phyloP scores from a whole-genome alignment of 352 stramenopile genomes.

The Phytophthora foliorum region DNA sequence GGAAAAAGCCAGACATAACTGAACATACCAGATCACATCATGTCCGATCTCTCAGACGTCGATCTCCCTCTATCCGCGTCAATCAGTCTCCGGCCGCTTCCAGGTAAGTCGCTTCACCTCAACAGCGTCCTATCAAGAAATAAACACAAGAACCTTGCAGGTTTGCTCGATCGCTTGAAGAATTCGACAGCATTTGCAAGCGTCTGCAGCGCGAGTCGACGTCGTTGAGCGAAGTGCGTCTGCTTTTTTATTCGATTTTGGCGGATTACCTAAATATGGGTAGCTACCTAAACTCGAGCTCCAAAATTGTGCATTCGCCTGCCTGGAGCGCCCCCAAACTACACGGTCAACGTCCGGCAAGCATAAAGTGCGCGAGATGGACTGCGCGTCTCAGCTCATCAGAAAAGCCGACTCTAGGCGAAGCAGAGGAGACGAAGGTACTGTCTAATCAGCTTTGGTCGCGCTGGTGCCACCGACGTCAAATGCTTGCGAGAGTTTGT shows the following conservation, averaged over 20 bases:
- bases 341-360: background rate
- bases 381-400: conserved; percentile 1
- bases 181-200: conserved; percentile 35
- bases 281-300: conserved; percentile 1
- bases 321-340: no score
- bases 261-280: conserved; percentile 32
- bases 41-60: no score
- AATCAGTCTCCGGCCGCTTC: no score
- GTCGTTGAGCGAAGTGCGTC: conserved; percentile 17
- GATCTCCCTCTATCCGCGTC: no score
- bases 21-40: no score
- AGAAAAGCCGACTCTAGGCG: background rate
- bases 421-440: background rate
- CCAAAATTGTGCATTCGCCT: conserved; percentile 18
- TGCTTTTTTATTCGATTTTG: conserved; percentile 14
- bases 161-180: background rate
- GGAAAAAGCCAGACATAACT: no score
- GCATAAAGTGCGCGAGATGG: background rate
- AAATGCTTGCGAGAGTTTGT: no score
- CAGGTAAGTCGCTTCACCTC: no score
- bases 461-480: no score
- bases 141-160: conserved; percentile 9
- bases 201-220: conserved; percentile 21
- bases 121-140: background rate
- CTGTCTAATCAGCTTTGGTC: no score